Conservation (phyloP, 2,329 filamentous ascomycete species). For the Colletotrichum godetiae region DNA sequence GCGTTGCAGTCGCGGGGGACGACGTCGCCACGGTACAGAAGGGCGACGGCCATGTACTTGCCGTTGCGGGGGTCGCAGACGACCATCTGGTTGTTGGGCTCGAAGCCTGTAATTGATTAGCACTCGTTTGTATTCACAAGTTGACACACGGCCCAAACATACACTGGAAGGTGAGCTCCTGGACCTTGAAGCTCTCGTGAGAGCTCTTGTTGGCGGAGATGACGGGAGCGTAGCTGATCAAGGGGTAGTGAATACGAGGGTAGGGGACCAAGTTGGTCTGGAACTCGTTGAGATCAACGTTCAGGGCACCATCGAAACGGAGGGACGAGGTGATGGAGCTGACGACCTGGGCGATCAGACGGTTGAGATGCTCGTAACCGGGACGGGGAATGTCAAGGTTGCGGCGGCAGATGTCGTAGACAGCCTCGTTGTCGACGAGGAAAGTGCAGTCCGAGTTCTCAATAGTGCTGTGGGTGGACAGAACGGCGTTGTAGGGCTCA, state of each 20-base stretch:
- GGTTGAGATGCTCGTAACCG: constrained; percentile 78
- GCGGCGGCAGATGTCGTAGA: constrained; percentile 80
- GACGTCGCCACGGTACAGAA: constrained; percentile 78
- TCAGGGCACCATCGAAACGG: constrained; percentile 78
- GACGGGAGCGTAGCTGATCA: constrained; percentile 79
- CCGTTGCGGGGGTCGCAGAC: constrained; percentile 79
- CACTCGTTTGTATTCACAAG: neutral
- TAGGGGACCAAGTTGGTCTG: constrained; percentile 82
- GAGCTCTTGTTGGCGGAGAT: constrained; percentile 80
- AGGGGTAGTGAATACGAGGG: constrained; percentile 79
- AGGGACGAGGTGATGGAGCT: constrained; percentile 80
- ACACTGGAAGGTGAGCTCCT: constrained; percentile 81
- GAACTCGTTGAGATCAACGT: constrained; percentile 82
- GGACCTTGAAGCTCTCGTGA: constrained; percentile 89
- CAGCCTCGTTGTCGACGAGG: constrained; percentile 79
- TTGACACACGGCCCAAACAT: constrained; percentile 45
- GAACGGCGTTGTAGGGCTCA: constrained; percentile 79
- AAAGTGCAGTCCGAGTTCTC: constrained; percentile 86
- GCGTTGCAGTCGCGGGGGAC: constrained; percentile 77
- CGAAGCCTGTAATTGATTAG: constrained; percentile 67
- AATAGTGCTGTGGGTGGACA: constrained; percentile 80
- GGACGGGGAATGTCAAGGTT: constrained; percentile 78
- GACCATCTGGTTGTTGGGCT: constrained; percentile 84
- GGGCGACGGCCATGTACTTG: constrained; percentile 81
- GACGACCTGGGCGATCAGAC: constrained; percentile 79